phyloP scores from a whole-genome alignment of 176 grass and related monocot species.

The Themeda triandra region DNA sequence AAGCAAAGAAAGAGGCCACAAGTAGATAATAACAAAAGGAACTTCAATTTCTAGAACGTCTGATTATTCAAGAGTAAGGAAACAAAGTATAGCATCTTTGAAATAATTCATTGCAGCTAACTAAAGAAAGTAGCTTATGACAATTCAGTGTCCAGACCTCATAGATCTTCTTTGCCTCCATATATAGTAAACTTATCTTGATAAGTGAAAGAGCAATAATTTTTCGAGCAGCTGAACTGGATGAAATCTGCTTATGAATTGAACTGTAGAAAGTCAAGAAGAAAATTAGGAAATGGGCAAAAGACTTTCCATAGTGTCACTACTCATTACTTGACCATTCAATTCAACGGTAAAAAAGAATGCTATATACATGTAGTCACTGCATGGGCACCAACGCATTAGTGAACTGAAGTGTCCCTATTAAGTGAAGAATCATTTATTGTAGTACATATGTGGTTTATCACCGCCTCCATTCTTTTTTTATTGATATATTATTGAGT shows the following conservation, averaged over 20 bases:
- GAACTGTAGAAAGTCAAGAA: constrained; percentile 62
- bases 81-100: constrained; percentile 12
- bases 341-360: neutral
- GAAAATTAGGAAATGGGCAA: constrained; percentile 24
- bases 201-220: constrained; percentile 68
- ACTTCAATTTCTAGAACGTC: constrained; percentile 11
- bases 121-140: neutral
- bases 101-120: constrained; percentile 7
- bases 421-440: neutral
- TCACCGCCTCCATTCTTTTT: neutral
- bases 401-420: neutral
- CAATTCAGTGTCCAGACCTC: constrained; percentile 42
- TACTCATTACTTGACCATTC: neutral
- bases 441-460: constrained; percentile 8
- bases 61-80: constrained; percentile 4
- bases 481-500: neutral
- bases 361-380: neutral
- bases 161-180: constrained; percentile 79
- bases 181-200: constrained; percentile 88
- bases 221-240: constrained; percentile 59
- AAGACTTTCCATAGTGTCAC: neutral
- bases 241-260: constrained; percentile 83
- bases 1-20: constrained; percentile 24
- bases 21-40: neutral
- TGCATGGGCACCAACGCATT: neutral